phyloP scores from a whole-genome alignment of 768 basidiomycete species.

The Boletus edulis region DNA sequence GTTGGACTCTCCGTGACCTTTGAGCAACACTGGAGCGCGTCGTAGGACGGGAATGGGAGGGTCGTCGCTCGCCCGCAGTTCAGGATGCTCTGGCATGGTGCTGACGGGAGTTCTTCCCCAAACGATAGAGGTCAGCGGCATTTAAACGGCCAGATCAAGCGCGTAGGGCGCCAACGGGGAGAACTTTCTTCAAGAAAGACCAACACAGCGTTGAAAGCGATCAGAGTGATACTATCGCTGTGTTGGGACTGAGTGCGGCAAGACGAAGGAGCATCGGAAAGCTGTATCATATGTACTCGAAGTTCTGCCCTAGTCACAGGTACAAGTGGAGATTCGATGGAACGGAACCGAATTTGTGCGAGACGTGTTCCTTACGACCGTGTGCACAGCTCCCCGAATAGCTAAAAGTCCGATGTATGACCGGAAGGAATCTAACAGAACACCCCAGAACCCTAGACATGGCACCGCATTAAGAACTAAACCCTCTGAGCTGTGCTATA shows the following conservation, averaged over 20 bases:
- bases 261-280: background rate
- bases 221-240: no score
- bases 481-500: background rate
- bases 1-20: conserved; percentile 29
- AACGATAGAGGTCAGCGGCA: background rate
- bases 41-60: conserved; percentile 28
- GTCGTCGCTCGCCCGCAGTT: background rate
- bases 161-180: background rate
- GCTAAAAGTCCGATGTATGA: background rate
- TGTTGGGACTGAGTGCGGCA: background rate
- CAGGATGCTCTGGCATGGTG: conserved; percentile 10
- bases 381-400: background rate
- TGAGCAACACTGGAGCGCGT: conserved; percentile 38
- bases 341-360: background rate
- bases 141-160: background rate
- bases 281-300: background rate
- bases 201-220: no score
- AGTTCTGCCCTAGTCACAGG: no score
- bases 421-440: background rate
- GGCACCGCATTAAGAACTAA: background rate
- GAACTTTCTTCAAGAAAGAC: no score
- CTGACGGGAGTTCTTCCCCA: background rate
- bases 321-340: background rate
- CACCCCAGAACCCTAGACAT: background rate
- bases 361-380: no score